Base-by-base conservation (phyloP, 176 grass and related monocot species). In the Tuctoria greenei region DNA sequence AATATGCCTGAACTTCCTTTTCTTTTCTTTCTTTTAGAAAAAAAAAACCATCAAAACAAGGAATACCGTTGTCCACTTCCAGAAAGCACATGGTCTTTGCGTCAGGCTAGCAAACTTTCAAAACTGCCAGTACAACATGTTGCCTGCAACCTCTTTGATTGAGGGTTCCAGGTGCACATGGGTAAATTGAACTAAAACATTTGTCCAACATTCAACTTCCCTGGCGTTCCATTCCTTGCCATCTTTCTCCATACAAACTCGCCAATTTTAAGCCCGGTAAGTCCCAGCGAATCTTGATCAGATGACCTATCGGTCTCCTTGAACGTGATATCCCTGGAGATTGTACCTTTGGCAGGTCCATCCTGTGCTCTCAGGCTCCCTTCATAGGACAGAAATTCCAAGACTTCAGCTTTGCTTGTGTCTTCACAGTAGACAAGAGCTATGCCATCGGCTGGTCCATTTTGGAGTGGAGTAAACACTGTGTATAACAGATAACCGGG, bases 391-490 rank as follows among this genome's bases (percentile, higher is more conserved):
- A 87, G 6, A 81, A 87, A 82, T 31, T 82, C 57, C 31, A 77
- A 55, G 10, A 66, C 59, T 71, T 82, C 58, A 47, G 23, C 51
- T 37, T 76, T 11, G 42, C 18, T 49, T 69, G 18, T 15, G 4
- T 46, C 73, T 66, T 11, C 77, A 28, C 8, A 6, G 62, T 67
- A 67, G 34, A 87, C 26, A 68, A 82, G 61, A 54, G 79, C 72
- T 60, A 87, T 77, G 66, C 85, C 66, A 67, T 87, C 79, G n/a
- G 73, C 66, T 21, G 73, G 79, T 71, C 85, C 79, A 66, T 78
- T 82, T 68, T 82, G 73, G 39, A 82, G 49, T 56, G 38, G 10
- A 1, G 18, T 77, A 52, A 35, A 72, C 15, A 46, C 28, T 5
- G 78, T 77, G 47, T 72, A 82, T n/a, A 82, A 26, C 58, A 64